Base-by-base conservation (phyloP, 1,139 yeast species). In the Pichia kudriavzevii region DNA sequence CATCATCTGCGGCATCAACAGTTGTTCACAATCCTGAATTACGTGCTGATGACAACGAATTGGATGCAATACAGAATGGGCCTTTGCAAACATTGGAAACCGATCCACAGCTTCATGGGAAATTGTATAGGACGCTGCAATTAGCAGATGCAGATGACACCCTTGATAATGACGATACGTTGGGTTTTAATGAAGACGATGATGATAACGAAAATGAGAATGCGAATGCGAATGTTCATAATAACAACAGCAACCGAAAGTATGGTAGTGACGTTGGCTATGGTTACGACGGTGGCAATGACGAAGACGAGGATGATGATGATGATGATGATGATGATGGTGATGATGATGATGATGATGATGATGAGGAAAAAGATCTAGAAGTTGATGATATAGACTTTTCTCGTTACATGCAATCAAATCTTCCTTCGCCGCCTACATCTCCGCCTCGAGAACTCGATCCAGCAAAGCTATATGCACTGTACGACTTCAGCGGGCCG, bases 401-500 rank as follows among this genome's bases (percentile, higher is more conserved):
- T 8, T 20, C 22, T 20, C 11, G n/a, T 20, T 15, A 12, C 10
- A 11, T 18, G 29, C 17, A n/a, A 13, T 11, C 17, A 6, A 7
- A 15, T 14, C 51, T 69, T 22, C 76, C 78, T 2, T 75, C 79
- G 22, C 79, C 87, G 3, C 93, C 94, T 2, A 60, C 87, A 20
- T 76, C 84, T 8, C 93, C 93, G 2, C 91, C 93, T 20, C 72
- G 75, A 37, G 95, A 85, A 48, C 61, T 88, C 38, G 91, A 84
- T 53, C 94, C 94, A 6, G 81, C 72, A 39, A 80, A 81, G 53
- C 65, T 88, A 27, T 88, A 87, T 54, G 96, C 96, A 1, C 62
- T 88, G 25, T 84, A 81, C 50, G 87, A 88, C 37, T 88, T 91
- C 50, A 69, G 69, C 26, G 98, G 97, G 1, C 94, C 95, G 4